Base-by-base conservation (phyloP, 768 basidiomycete species). In the Pulveroboletus sp. region DNA sequence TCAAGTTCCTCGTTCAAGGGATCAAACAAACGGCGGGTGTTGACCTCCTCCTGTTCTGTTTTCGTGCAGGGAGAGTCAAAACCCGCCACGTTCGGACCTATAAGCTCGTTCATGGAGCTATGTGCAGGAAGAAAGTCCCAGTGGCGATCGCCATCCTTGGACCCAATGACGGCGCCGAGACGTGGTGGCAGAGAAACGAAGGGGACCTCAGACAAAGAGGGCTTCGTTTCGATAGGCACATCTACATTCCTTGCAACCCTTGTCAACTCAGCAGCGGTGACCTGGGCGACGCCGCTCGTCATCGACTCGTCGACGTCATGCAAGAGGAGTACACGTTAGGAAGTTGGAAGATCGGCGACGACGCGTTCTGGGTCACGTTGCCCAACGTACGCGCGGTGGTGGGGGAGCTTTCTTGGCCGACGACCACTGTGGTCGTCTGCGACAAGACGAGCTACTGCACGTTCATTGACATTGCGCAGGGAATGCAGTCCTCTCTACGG, bases 151-250 rank as follows among this genome's bases (percentile, higher is more conserved):
- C 60, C 17, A 44, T 71, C 17, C 64, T 67, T 7, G 69, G 71
- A 24, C 63, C 71, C 47, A 56, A 67, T 37, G 62, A 68, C 21
- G 58, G 46, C 21, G 43, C 48, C 9, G 9, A 51, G 18, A 39
- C 43, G 1, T 65, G 46, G 70, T 72, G 69, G 70, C 48, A 51
- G 36, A 47, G 56, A 38, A 72, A 72, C 28, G 56, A 57, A 33
- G 30, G n/a, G 10, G 45, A 46, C 8, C 46, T 56, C 32, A 35
- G 51, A 56, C 36, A 30, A 60, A 49, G 12, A 39, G 47, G 49
- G 10, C 52, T 72, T 51, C 18, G 32, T 17, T 68, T 71, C 47
- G 47, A 48, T 33, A 57, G 51, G 10, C 65, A 71, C 44, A 56
- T 65, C 10, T 72, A 54, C 41, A 28, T 59, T 17, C 47, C 60